Evolutionary conservation across 768 basidiomycete genomes (phyloP).

Genomic region (Pleurotus tuber-regium): DNA sequence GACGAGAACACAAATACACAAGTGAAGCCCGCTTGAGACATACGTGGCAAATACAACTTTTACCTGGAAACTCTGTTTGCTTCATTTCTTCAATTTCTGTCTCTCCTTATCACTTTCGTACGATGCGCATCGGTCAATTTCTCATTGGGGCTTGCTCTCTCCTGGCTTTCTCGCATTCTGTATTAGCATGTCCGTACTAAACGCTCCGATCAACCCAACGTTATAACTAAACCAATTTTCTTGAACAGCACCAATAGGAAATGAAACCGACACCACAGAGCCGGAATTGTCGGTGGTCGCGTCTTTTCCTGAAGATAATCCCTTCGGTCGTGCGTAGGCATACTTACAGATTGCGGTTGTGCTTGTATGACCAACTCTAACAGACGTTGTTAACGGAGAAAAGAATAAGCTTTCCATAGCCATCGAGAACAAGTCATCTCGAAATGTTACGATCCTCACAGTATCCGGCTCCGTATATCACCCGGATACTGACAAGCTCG

Average conservation of each 20-base stretch:
- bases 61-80: background rate
- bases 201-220: conserved; percentile 7
- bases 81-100: background rate
- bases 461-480: conserved; percentile 69
- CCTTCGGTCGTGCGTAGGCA: conserved; percentile 66
- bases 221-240: background rate
- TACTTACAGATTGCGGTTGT: background rate
- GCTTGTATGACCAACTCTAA: conserved; percentile 13
- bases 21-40: background rate
- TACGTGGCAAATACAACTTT: conserved; percentile 3
- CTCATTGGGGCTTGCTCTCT: conserved; percentile 14
- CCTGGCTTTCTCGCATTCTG: conserved; percentile 15
- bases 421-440: conserved; percentile 75
- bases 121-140: conserved; percentile 19
- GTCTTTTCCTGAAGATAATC: conserved; percentile 68
- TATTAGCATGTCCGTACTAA: conserved; percentile 17
- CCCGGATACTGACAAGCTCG: conserved; percentile 55
- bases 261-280: conserved; percentile 30
- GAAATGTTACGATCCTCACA: conserved; percentile 64
- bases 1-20: background rate
- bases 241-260: conserved; percentile 17
- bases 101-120: background rate
- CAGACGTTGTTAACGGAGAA: conserved; percentile 84
- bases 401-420: conserved; percentile 62
- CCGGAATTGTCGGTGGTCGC: conserved; percentile 56